phyloP scores from a whole-genome alignment of 2,329 filamentous ascomycete species.

The Verticillium zaregamsianum region DNA sequence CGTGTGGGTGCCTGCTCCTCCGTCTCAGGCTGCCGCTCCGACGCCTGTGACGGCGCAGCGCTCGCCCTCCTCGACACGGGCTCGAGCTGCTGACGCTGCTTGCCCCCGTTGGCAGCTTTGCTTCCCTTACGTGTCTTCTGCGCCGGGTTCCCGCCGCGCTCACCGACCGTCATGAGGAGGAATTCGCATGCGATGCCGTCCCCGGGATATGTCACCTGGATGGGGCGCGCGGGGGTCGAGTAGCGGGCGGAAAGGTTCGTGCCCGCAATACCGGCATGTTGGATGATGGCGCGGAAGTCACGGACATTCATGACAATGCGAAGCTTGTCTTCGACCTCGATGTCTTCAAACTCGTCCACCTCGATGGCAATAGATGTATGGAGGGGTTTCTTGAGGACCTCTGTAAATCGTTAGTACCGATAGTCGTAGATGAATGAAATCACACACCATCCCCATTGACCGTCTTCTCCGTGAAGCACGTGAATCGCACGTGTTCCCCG shows the following conservation, averaged over 20 bases:
- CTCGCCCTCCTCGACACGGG: constrained; percentile 41
- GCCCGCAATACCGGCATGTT: constrained; percentile 67
- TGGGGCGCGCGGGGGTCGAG: constrained; percentile 65
- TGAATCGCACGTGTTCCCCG: constrained; percentile 70
- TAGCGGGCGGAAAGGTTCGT: constrained; percentile 65
- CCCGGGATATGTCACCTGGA: constrained; percentile 67
- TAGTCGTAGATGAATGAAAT: not conserved
- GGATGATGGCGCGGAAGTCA: constrained; percentile 75
- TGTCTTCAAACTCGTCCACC: constrained; percentile 71
- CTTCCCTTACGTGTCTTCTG: constrained; percentile 41
- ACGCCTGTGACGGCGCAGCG: constrained; percentile 29
- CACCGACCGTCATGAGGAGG: constrained; percentile 77
- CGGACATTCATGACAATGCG: constrained; percentile 80
- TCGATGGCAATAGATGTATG: constrained; percentile 77
- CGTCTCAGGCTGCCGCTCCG: constrained; percentile 14
- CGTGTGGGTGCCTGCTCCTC: constrained; percentile 2
- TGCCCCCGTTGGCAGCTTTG: constrained; percentile 29
- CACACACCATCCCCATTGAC: constrained; percentile 51
- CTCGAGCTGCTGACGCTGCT: constrained; percentile 40
- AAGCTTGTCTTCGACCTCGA: constrained; percentile 68
- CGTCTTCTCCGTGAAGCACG: constrained; percentile 77
- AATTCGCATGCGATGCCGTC: constrained; percentile 71
- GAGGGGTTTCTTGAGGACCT: constrained; percentile 73
- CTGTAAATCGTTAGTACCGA: constrained; percentile 31
- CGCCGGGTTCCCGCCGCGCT: constrained; percentile 45